Evolutionary conservation across 208 protist species (phyloP).

Genomic region (Trypanosoma melophagium): DNA sequence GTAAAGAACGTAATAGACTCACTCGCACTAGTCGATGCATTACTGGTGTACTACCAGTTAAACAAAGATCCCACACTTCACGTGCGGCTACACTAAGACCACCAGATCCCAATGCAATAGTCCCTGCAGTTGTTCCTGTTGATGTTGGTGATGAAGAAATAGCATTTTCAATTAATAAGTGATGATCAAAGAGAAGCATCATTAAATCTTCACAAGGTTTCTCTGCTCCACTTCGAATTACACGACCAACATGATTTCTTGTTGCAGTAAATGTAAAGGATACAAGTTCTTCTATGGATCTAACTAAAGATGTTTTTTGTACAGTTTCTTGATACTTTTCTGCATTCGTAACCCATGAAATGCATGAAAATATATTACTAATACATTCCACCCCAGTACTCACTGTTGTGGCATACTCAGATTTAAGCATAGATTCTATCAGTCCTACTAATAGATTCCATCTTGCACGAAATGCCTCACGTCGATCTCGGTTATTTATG

Average conservation of each 20-base stretch:
- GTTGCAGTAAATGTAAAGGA: slow-evolving; percentile 40
- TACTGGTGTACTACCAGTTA: not conserved
- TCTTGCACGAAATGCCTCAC: slow-evolving; percentile 39
- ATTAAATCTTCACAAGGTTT: slow-evolving; percentile 22
- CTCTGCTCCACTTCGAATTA: slow-evolving; percentile 16
- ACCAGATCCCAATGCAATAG: slow-evolving; percentile 6
- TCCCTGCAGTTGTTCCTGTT: not conserved
- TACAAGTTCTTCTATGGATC: slow-evolving; percentile 44
- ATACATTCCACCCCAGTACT: slow-evolving; percentile 56
- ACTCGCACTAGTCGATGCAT: slow-evolving; percentile 49
- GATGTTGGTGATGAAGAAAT: not conserved
- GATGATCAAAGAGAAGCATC: slow-evolving; percentile 8
- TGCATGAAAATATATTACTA: slow-evolving; percentile 37
- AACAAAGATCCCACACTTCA: slow-evolving; percentile 18
- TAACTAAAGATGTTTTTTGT: slow-evolving; percentile 27
- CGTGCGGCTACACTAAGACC: slow-evolving; percentile 5
- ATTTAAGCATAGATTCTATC: slow-evolving; percentile 47
- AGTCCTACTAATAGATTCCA: slow-evolving; percentile 43
- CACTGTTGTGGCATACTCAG: slow-evolving; percentile 45
- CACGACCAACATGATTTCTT: slow-evolving; percentile 43
- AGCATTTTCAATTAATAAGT: not conserved
- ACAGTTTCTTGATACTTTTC: slow-evolving; percentile 9
- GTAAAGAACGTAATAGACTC: slow-evolving; percentile 44
- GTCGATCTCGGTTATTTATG: slow-evolving; percentile 7
- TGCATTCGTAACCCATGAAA: slow-evolving; percentile 34